Base-by-base conservation (phyloP, 805 yeast genomes). In the Lipomyces kockii region DNA sequence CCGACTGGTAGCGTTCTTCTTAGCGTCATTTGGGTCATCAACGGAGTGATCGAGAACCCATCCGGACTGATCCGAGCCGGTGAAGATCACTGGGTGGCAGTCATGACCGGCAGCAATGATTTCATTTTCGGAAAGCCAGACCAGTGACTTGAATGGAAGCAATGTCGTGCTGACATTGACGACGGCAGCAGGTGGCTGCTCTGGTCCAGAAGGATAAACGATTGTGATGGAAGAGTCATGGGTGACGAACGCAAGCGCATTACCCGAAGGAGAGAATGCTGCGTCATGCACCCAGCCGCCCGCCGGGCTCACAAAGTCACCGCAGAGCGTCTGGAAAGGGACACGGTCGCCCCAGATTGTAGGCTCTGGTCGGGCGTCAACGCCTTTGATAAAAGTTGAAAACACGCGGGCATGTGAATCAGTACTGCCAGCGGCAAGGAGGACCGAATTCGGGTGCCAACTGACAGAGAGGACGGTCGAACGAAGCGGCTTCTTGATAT, bases 241-340 rank as follows among this genome's bases (percentile, higher is more conserved):
- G 57, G 93, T 84, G 22, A 86, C 95, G 77, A 86, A 92, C 0
- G 90, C 97, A 69, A 94, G 80, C 14, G 88, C 85, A 74, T 91
- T 85, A 60, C 93, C 94, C 62, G 84, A 81, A 5, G 96, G 93
- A 69, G 91, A 87, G 83, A 96, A 94, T 58, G 88, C 84, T 59
- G 92, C 94, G 76, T 86, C 97, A 77, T 95, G 97, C 69, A 94
- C 87, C 96, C 98, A 95, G 37, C 96, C 90, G 54, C 92, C 92
- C 54, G 85, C 82, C 58, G 88, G 85, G 72, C 86, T 84, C 72
- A 86, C 82, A 77, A 82, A 87, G 77, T 92, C 97, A 32, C 97
- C 97, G 78, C 93, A 89, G 67, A 92, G 79, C 0, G 97, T 92
- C 79, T 90, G 93, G 83, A 95, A 95, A 35, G 99, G 99, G 78